phyloP scores from a whole-genome alignment of 805 yeast genomes.

The Saccharomyces paradoxus region DNA sequence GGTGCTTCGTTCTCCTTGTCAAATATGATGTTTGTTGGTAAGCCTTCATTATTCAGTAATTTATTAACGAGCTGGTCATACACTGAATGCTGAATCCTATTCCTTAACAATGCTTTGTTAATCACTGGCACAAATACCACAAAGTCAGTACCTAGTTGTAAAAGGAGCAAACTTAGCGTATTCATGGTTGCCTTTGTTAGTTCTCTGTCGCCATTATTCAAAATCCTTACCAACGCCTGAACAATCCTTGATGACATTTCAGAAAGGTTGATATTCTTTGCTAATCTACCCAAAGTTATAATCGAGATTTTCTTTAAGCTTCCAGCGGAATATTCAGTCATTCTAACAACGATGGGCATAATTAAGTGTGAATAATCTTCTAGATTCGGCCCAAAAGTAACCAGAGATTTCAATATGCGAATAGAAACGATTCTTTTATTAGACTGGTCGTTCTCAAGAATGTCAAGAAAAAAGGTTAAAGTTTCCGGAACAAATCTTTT shows the following conservation, averaged over 20 bases:
- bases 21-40: constrained; percentile 67
- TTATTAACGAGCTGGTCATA: constrained; percentile 79
- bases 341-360: constrained; percentile 73
- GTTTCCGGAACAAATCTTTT: constrained; percentile 73
- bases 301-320: constrained; percentile 65
- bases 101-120: constrained; percentile 52
- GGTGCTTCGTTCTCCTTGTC: constrained; percentile 49
- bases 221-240: constrained; percentile 72
- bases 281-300: constrained; percentile 71
- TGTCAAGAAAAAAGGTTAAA: constrained; percentile 64
- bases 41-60: constrained; percentile 72
- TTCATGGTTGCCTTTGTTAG: constrained; percentile 60
- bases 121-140: constrained; percentile 80
- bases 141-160: constrained; percentile 80
- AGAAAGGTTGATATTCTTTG: constrained; percentile 60
- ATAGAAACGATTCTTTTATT: constrained; percentile 52
- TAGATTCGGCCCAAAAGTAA: constrained; percentile 76
- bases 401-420: constrained; percentile 73
- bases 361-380: constrained; percentile 84
- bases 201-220: constrained; percentile 47
- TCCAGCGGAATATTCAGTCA: constrained; percentile 64
- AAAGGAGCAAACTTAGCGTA: constrained; percentile 64
- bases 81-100: constrained; percentile 58
- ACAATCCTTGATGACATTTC: constrained; percentile 89
- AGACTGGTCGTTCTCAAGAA: constrained; percentile 65